Evolutionary conservation across 108 stramenopile genomes (phyloP).

Genomic region (Fragilaria crotonensis): DNA sequence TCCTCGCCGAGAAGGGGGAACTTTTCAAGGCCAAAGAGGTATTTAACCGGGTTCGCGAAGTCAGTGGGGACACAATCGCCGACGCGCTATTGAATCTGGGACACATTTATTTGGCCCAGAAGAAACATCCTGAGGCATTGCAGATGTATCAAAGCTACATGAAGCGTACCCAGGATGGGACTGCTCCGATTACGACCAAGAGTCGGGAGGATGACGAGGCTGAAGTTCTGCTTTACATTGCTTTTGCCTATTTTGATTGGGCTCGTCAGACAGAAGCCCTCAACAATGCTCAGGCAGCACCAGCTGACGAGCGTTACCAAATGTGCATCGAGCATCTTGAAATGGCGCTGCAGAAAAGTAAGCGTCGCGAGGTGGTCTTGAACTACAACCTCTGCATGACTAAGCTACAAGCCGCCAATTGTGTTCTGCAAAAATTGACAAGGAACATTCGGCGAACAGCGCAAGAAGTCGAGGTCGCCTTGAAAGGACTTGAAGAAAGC

Average conservation of each 20-base stretch:
- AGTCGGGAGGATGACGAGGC: constrained; percentile 71
- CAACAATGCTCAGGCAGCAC: constrained; percentile 77
- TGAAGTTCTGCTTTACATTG: constrained; percentile 74
- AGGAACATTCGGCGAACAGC: constrained; percentile 78
- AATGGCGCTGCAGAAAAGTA: constrained; percentile 37
- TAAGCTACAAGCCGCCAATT: constrained; percentile 77
- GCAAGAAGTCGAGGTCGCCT: constrained; percentile 66
- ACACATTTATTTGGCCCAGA: constrained; percentile 80
- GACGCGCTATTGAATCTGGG: constrained; percentile 79
- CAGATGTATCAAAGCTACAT: constrained; percentile 87
- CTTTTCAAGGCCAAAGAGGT: constrained; percentile 79
- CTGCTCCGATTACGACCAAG: constrained; percentile 66
- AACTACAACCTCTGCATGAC: constrained; percentile 79
- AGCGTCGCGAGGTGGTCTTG: constrained; percentile 49
- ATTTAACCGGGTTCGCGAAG: constrained; percentile 82
- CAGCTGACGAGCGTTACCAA: constrained; percentile 80
- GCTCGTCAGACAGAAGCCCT: constrained; percentile 77
- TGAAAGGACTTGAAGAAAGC: constrained; percentile 71
- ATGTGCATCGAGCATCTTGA: constrained; percentile 70
- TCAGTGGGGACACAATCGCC: constrained; percentile 73
- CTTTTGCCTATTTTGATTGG: constrained; percentile 87
- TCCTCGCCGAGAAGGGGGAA: constrained; percentile 83
- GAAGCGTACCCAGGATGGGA: constrained; percentile 59
- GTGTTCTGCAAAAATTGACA: constrained; percentile 72
- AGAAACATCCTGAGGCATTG: constrained; percentile 79